These are phyloP conservation scores for Aquilaria agallochum DNA, from an alignment of 441 rosid species.

Conservation along the genomic window DNA sequence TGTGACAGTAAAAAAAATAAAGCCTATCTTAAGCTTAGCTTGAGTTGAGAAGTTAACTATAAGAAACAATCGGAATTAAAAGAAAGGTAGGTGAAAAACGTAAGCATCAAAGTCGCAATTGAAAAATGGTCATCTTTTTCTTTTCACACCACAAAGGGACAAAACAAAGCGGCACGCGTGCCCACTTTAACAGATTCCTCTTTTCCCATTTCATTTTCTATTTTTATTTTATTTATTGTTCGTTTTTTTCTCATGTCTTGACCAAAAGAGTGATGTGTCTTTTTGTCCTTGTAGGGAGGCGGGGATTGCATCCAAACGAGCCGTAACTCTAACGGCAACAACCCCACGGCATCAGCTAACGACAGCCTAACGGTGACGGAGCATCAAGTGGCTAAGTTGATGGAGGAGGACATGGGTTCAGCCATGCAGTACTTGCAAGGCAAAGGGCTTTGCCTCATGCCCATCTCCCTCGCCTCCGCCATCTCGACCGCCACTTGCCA, in stretches of 20 bases:
- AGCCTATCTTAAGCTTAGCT: too few species aligned
- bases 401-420: constrained; percentile 96
- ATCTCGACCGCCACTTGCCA: constrained; percentile 73
- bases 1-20: too few species aligned
- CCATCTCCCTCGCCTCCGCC: constrained; percentile 83
- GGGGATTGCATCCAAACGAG: constrained; percentile 44
- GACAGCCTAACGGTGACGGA: constrained; percentile 44
- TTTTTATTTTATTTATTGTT: neutral
- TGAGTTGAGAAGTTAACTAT: too few species aligned
- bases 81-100: neutral
- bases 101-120: neutral
- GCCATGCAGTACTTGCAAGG: constrained; percentile 98
- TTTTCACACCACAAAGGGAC: constrained; percentile 38
- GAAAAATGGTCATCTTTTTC: neutral
- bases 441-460: constrained; percentile 96
- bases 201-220: neutral
- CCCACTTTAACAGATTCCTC: constrained; percentile 45
- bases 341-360: constrained; percentile 22
- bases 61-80: neutral
- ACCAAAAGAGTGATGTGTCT: neutral
- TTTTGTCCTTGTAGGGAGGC: constrained; percentile 27
- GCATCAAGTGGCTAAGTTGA: constrained; percentile 86
- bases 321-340: constrained; percentile 24
- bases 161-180: constrained; percentile 78
- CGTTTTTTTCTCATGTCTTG: neutral